Conservation (phyloP, 1,284 basidiomycete genomes). For the Rhodotorula sp. region DNA sequence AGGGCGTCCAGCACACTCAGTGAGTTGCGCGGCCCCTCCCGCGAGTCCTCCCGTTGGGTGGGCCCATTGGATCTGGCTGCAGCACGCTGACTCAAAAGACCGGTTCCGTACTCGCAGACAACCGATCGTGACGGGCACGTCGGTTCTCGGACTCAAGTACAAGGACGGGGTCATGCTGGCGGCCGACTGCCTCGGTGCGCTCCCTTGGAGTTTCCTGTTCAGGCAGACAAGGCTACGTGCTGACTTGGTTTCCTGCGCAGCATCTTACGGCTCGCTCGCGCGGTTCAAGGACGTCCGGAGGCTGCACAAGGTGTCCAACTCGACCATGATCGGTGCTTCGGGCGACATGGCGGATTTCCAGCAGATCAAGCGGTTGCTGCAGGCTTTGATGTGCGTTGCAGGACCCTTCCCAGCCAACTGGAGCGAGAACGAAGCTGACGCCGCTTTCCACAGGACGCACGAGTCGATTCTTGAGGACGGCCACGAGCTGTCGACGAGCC, state of each 20-base stretch:
- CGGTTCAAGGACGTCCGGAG: conserved; percentile 94
- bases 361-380: conserved; percentile 76
- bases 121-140: conserved; percentile 95
- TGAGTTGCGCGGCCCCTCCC: conserved; percentile 50
- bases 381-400: conserved; percentile 59
- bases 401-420: neutral
- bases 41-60: neutral
- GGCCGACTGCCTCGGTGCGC: conserved; percentile 88
- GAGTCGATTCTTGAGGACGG: conserved; percentile 80
- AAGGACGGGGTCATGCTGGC: conserved; percentile 98
- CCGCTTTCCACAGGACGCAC: conserved; percentile 56
- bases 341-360: conserved; percentile 99
- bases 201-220: neutral
- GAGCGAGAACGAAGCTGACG: neutral
- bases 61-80: too few species aligned
- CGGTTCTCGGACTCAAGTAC: conserved; percentile 88
- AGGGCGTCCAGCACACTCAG: conserved; percentile 73
- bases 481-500: conserved; percentile 77
- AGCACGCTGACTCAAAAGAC: too few species aligned
- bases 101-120: conserved; percentile 57
- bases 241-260: conserved; percentile 53
- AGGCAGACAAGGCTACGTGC: neutral
- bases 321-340: conserved; percentile 85
- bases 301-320: conserved; percentile 75
- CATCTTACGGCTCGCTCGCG: conserved; percentile 95